Conservation (phyloP, 495 filamentous ascomycete species). For the Aspergillus heteromorphus region DNA sequence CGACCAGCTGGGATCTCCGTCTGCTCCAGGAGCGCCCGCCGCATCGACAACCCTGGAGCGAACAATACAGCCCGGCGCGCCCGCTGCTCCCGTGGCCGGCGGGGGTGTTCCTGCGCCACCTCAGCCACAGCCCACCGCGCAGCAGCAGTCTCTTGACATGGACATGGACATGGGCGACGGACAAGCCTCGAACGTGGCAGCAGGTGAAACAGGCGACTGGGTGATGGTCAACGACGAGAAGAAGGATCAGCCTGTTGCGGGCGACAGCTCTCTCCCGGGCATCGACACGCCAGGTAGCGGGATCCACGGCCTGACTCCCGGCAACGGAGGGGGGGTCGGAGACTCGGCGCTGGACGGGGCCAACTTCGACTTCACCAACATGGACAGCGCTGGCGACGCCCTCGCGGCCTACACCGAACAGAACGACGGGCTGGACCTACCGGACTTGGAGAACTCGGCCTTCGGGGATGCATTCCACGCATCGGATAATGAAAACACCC, state of each 20-base stretch:
- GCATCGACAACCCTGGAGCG: conserved; percentile 3
- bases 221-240: conserved; percentile 53
- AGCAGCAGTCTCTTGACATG: conserved; percentile 24
- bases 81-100: neutral
- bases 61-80: conserved; percentile 2
- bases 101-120: conserved; percentile 15
- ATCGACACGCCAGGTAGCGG: conserved; percentile 24
- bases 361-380: conserved; percentile 53
- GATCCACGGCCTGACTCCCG: conserved; percentile 23
- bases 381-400: conserved; percentile 58
- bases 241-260: conserved; percentile 19
- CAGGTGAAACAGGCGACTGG: conserved; percentile 51
- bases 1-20: conserved; percentile 57
- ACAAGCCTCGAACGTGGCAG: conserved; percentile 24
- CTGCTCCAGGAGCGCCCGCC: conserved; percentile 29
- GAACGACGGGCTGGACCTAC: conserved; percentile 44
- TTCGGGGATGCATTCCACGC: conserved; percentile 61
- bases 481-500: conserved; percentile 47
- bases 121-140: conserved; percentile 17
- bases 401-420: conserved; percentile 55
- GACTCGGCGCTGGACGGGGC: conserved; percentile 34
- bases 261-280: conserved; percentile 13
- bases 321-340: conserved; percentile 18
- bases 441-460: conserved; percentile 53
- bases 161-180: conserved; percentile 41